Base-by-base conservation (phyloP, 805 yeast genomes). In the Ogataea methylovora region DNA sequence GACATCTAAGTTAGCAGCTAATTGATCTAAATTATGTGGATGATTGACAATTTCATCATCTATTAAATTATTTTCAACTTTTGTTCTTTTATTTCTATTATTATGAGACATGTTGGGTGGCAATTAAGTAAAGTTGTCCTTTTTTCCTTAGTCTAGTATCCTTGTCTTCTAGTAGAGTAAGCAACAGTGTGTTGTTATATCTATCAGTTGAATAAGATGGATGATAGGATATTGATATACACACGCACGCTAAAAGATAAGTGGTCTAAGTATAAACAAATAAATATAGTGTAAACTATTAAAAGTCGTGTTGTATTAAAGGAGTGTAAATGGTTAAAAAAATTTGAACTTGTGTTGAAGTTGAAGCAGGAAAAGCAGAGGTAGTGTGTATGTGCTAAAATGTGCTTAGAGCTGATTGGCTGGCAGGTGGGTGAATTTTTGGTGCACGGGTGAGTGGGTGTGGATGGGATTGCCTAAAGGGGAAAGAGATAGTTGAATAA, bases 21-120 rank as follows among this genome's bases (percentile, higher is more conserved):
- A 17, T 18, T 32, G 35, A 32, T 32, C 35, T 9, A 32, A 26
- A 26, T 16, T 26, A n/a, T 32, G 35, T 10, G 25, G 35, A 12
- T 32, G 30, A 11, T 20, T 15, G 16, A 32, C 26, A 8, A 32
- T 10, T 8, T 32, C 35, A 7, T 32, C 35, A 13, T 25, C 29
- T 11, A 24, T 18, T 8, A 18, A 5, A 9, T 19, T 12, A 16
- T 18, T 24, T 11, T 24, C 16, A 12, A 14, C 9, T 12, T 32
- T 18, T 24, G 13, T 14, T 13, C 13, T 8, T 10, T 15, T 24
- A 30, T 23, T 12, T n/a, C 13, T 22, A 15, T 21, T n/a, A n/a
- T 10, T 23, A 12, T 23, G 25, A 23, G 25, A 12, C 12, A 12
- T 23, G 25, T 11, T 23, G 12, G 25, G 12, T 12, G 25, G 12